Conservation (phyloP, 2,329 filamentous ascomycete species). For the Metarhizium guizhouense region DNA sequence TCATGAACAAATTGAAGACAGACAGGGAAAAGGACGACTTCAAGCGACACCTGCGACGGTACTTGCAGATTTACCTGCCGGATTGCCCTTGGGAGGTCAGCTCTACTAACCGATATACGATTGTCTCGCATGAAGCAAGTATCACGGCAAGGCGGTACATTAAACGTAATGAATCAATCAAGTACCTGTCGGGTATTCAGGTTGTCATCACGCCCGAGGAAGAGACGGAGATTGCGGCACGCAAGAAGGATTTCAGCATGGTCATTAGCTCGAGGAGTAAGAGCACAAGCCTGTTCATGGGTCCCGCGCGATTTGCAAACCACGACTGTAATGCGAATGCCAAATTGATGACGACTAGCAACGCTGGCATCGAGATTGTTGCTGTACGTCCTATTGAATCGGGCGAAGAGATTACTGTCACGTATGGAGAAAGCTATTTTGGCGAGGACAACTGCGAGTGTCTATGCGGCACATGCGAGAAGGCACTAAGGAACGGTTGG, state of each 20-base stretch:
- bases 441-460: constrained; percentile 93
- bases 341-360: constrained; percentile 71
- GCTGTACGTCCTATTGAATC: constrained; percentile 72
- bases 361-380: constrained; percentile 84
- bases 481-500: constrained; percentile 73
- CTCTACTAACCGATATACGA: constrained; percentile 90
- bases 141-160: constrained; percentile 75
- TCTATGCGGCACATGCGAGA: constrained; percentile 81
- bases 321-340: constrained; percentile 95
- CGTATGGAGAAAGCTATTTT: constrained; percentile 93
- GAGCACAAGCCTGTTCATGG: constrained; percentile 83
- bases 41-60: constrained; percentile 73
- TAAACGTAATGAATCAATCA: constrained; percentile 74
- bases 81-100: constrained; percentile 91
- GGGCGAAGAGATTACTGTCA: constrained; percentile 94
- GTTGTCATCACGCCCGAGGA: constrained; percentile 90
- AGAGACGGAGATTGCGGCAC: constrained; percentile 69
- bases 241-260: constrained; percentile 92
- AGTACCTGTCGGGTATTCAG: constrained; percentile 84
- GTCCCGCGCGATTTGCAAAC: constrained; percentile 91
- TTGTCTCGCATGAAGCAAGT: constrained; percentile 80
- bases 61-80: constrained; percentile 84
- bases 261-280: constrained; percentile 91
- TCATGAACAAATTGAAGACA: constrained; percentile 56
- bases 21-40: constrained; percentile 82